Evolutionary conservation across 164 flowering plant species (phyloP), one percentile per base, ranked within the genome.

Genomic region (Amborella trichopoda): DNA sequence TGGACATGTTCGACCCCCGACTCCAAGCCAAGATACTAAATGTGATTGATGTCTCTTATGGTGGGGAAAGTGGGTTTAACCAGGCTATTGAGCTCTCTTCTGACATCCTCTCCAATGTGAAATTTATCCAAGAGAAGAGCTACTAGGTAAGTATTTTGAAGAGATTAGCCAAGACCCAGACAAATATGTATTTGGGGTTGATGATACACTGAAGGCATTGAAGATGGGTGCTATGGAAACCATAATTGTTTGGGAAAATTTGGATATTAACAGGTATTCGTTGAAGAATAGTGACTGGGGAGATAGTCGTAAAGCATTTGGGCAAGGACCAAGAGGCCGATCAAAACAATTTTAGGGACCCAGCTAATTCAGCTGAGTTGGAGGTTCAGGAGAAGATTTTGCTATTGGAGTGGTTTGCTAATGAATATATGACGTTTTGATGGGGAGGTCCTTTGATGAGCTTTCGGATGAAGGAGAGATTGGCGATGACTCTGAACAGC

Each of bases 1-100:
- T 71, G 6, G 72, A 70, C 44, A 70, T 70, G 75, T 70, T 70
- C 58, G 75, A 70, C 55, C 75, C 66, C 2, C 68, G 75, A 18
- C 53, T 70, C 9, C 52, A 48, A 19, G 52, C 40, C 14, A 33
- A 33, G 27, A 33, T 48, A 21, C 12, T 48, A 14, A 48, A 48
- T 21, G 52, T 48, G 26, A 41, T 34, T 34, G 52, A 48, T 33
- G 52, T 48, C n/a, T 48, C 52, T 32, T 48, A 48, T 34, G 52
- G 52, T 21, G 52, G 52, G 17, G 52, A 48, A 27, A 48, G 23
- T 32, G 52, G 52, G 1, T 48, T 48, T 23, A 48, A 48, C 24
- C 52, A 48, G 26, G 52, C 52, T 28, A 48, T 48, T 48, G 52
- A 48, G 16, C 17, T 48, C 18, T 48, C 52, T 12, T 8, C 52